Evolutionary conservation across 306 rosid species (phyloP).

Genomic region (Benincasa hispida): DNA sequence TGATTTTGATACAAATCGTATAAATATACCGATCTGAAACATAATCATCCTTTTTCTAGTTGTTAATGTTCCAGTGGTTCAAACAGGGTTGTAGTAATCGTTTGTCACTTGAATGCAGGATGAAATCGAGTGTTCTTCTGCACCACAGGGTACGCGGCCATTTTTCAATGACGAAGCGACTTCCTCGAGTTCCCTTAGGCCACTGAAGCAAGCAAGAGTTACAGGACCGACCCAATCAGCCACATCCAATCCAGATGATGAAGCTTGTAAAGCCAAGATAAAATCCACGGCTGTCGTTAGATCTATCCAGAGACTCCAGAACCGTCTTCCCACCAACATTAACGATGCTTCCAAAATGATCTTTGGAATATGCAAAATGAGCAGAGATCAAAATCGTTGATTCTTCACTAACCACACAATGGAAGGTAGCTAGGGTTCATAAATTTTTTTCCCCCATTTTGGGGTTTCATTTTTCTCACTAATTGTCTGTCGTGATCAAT

Average conservation of each 20-base stretch:
- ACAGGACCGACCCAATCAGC: constrained; percentile 1
- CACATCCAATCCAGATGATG: not conserved
- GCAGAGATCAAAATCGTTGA: constrained; percentile 19
- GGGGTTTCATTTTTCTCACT: not conserved
- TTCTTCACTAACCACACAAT: constrained; percentile 5
- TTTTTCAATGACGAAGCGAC: constrained; percentile 14
- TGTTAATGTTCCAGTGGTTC: not conserved
- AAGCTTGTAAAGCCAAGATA: not conserved
- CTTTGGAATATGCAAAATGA: constrained; percentile 21
- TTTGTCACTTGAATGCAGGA: constrained; percentile 14
- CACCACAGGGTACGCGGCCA: not conserved
- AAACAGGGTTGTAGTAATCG: not conserved
- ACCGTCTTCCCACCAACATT: not conserved
- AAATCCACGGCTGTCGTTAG: constrained; percentile 18
- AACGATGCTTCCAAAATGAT: constrained; percentile 18
- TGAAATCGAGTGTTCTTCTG: constrained; percentile 9
- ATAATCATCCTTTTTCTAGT: not conserved
- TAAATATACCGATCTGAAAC: not conserved
- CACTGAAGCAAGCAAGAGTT: constrained; percentile 18
- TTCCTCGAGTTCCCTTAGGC: constrained; percentile 10
- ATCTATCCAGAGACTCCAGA: constrained; percentile 20
- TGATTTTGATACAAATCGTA: not conserved
- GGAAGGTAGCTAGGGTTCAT: constrained; percentile 2
- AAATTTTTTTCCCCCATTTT: not conserved
- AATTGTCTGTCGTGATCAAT: not conserved